phyloP scores from a whole-genome alignment of 2,329 filamentous ascomycete genomes.

The Grosmannia serpens region DNA sequence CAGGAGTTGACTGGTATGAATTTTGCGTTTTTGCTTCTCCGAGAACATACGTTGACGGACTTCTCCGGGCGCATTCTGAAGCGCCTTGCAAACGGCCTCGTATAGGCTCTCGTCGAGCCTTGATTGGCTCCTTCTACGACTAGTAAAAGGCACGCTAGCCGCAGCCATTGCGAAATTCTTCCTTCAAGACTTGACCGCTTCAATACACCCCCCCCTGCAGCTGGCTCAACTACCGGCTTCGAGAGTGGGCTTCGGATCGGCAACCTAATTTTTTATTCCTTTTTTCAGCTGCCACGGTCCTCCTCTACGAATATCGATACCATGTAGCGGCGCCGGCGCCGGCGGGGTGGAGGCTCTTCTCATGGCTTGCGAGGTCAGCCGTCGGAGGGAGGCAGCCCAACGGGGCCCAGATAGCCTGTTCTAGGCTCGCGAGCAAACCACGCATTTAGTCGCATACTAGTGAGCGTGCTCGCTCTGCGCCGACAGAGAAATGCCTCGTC shows the following conservation, averaged over 20 bases:
- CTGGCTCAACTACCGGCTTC: not conserved
- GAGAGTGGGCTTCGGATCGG: not conserved
- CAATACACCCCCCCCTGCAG: not conserved
- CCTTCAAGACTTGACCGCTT: not conserved
- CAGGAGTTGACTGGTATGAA: no score
- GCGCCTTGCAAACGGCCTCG: no score
- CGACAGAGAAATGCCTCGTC: no score
- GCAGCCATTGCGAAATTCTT: not conserved
- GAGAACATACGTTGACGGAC: no score
- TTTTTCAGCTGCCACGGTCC: conserved; percentile 3
- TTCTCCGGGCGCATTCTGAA: no score
- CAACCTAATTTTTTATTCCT: not conserved
- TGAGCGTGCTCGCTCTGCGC: no score
- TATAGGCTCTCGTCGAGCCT: not conserved
- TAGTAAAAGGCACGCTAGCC: not conserved
- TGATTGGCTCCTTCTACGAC: not conserved
- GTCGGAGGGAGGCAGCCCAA: no score
- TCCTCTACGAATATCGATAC: conserved; percentile 1
- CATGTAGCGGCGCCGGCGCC: not conserved
- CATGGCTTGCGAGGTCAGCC: no score
- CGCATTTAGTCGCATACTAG: no score
- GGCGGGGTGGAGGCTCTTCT: not conserved
- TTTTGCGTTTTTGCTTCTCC: no score
- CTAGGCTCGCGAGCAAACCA: no score
- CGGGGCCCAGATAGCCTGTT: no score